Evolutionary conservation across 352 stramenopile species (phyloP), one percentile per base, ranked within the genome.

Genomic region (Globisporangium recalcitrans): DNA sequence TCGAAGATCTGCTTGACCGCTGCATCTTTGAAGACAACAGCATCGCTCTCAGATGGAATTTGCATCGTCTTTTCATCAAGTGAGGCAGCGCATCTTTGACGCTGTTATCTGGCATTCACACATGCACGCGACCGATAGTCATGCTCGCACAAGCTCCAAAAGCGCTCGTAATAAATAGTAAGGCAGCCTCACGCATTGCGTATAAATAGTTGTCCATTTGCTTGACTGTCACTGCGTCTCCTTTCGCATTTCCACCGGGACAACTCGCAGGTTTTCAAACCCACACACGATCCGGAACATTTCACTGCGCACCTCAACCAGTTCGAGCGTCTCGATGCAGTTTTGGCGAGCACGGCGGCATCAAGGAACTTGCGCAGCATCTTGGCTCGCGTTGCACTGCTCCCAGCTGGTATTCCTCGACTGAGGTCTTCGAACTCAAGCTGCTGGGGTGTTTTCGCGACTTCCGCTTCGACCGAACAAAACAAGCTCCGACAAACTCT

Each of bases 351-450:
- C n/a, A 44, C 69, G n/a, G 49, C 62, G 8, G 68, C 63, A 0
- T 64, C 59, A 19, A 70, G 51, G 26, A 66, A 63, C n/a, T 74
- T 74, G 2, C 14, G 40, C 13, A 80, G 42, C 14, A 65, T 52
- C 3, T 47, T 24, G 24, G 64, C 72, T 21, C 60, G 73, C 10
- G 52, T 66, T 21, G 66, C 73, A 40, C 69, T 78, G 19, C 69
- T 81, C 42, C 79, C 77, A 24, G 64, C 61, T 3, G 75, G 65
- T 10, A 81, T 44, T 47, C 69, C 78, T 8, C 59, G 65, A 46
- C 71, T 78, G 31, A 85, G 69, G 36, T 89, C 75, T 24, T 87
- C 79, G 19, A 84, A 75, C 32, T 84, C 77, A 31, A 76, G 75
- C 46, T 87, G 75, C 52, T 86, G 79, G 6, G 69, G 52, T 1